Evolutionary conservation across 805 yeast genomes (phyloP), one percentile per base, ranked within the genome.

Genomic region (Naumovozyma castellii): DNA sequence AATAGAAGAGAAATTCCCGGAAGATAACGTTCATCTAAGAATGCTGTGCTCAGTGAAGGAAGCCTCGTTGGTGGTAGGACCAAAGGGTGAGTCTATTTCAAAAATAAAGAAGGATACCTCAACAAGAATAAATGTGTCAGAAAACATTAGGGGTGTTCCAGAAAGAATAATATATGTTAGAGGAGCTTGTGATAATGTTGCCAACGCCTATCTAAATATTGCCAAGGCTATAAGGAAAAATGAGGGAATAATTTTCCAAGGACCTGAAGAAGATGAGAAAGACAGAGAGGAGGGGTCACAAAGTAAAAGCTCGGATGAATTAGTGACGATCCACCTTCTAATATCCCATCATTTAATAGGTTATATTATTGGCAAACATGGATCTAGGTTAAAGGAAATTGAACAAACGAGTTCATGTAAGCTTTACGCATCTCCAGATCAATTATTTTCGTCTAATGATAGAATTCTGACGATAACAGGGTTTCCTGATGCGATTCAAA

Each of bases 401-500:
- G 94, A 85, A 59, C 87, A 80, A 40, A 71, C 72, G 45, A 82
- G 92, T 13, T 87, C 90, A 3, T 88, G 94, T 2, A 70, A 74
- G 42, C 67, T 86, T 41, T 73, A 71, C 48, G 92, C 94, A 2
- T 83, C 80, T 18, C 85, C 80, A 32, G 74, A 75, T 35, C 73
- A 79, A 13, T 63, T 86, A 47, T 84, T 92, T 1, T 73, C 72
- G 44, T 80, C 90, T 0, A 84, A 87, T 13, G 95, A 86, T 57
- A 69, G 94, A 43, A 67, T 82, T 16, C 64, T 86, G 36, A 69
- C 77, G 18, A 72, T 85, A 5, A 66, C 72, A 4, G 95, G 95
- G 5, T 90, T 83, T 12, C 86, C 87, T 1, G 94, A 85, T 62
- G 87, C 95, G 2, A 74, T 86, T 32, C 94, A 84, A 54, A 83